Evolutionary conservation across 805 yeast species (phyloP), one percentile per base, ranked within the genome.

Genomic region (Tetrapisispora taiwanensis): DNA sequence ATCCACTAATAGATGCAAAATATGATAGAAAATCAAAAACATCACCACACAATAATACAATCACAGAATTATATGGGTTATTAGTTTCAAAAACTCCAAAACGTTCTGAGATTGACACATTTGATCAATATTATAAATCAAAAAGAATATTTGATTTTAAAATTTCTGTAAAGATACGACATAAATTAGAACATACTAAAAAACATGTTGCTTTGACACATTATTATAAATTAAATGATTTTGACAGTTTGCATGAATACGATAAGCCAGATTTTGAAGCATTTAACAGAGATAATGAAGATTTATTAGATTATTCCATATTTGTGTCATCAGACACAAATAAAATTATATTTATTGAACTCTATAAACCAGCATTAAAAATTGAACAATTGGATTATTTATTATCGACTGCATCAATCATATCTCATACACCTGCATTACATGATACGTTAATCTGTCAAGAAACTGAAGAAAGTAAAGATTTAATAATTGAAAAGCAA

Each of bases 361-460:
- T 82, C 0, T 74, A 70, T 39, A 59, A 65, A 12, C 72, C 75
- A 0, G 79, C 76, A 47, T 72, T 86, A 48, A 48, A 66, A 3
- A 18, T 44, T 7, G 50, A 51, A 0, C 69, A 66, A 0, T 81
- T 80, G 38, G 59, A 75, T 28, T 56, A 55, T 15, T 5, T 70
- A 73, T 13, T 74, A 73, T 50, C 74, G 58, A 50, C 46, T 58
- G 14, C 46, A 48, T 1, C 43, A 24, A 66, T 24, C 51, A 8
- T 22, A 8, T 22, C 26, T 6, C 26, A 22, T 22, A 6, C 26
- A 5, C 26, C 26, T 6, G 5, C 26, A 22, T 22, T 22, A 22
- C 5, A 22, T 22, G 8, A 22, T 22, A 22, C 8, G 5, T 22
- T 8, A 22, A 22, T 22, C 8, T 22, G 7, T 6, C 5, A 60